Evolutionary conservation across 78 protist genomes (phyloP), one percentile per base, ranked within the genome.

Genomic region (Acrasis kona): DNA sequence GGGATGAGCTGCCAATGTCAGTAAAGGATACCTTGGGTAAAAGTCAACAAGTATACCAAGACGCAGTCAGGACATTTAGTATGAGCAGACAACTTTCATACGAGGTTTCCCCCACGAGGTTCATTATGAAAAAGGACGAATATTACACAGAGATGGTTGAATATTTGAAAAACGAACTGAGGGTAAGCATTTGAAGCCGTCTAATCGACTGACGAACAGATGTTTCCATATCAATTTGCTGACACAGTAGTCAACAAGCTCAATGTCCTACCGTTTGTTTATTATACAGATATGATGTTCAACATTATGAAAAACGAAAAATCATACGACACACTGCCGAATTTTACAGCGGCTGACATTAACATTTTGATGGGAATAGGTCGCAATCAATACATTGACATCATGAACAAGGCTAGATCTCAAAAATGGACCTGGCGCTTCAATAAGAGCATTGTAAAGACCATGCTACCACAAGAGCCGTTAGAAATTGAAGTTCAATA

Each of bases 301-400:
- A 77, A 82, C 27, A 50, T 81, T 35, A 0, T 88, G 76, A 1
- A 0, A 2, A 10, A 19, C 35, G 91, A 77, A 3, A 28, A 29
- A 29, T 58, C 83, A 67, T 89, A 84, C 39, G 91, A 89, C 67
- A 1, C 89, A 8, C 78, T 89, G 8, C 93, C 93, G n/a, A 89
- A 89, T 81, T 89, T 89, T 38, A 76, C 93, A 2, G 93, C 93
- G 0, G 79, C 77, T 8, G 93, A 89, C 74, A 41, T 57, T 6
- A 31, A 71, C 50, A 77, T 82, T 2, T 34, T 84, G 30, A 32
- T 85, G 0, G 84, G 89, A 37, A 72, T 89, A 2, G 93, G 93
- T 5, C 72, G 93, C 39, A 89, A 89, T 65, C 81, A 82, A 77
- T 89, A 67, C 77, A 66, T 89, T 38, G 80, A 79, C 41, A 9